These are phyloP conservation scores for Collybia sordida DNA, from an alignment of 768 basidiomycete species.

Conservation along the genomic window DNA sequence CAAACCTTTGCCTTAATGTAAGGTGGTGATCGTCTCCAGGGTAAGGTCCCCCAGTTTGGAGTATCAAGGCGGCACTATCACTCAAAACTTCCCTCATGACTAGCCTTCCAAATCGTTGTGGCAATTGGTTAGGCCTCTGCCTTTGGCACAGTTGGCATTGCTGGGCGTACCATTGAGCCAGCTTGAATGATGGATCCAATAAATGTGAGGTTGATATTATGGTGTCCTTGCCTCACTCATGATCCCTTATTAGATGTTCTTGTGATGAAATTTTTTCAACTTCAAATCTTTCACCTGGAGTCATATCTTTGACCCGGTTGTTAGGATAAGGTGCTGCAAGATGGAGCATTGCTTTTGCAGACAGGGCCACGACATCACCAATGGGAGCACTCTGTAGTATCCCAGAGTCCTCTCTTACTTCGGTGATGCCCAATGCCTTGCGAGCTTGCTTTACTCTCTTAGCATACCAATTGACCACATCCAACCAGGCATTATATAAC, in stretches of 20 bases:
- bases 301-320: background rate
- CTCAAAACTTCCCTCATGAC: background rate
- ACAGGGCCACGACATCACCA: background rate
- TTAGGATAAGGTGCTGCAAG: background rate
- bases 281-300: background rate
- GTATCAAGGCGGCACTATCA: background rate
- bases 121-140: background rate
- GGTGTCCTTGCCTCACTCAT: background rate
- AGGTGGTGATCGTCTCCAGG: background rate
- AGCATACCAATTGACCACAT: constrained; percentile 1
- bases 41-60: background rate
- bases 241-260: background rate
- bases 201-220: background rate
- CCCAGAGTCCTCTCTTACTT: background rate
- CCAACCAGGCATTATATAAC: background rate
- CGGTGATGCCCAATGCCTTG: background rate
- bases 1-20: background rate
- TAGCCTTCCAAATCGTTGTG: background rate
- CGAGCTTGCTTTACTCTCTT: background rate
- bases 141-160: no score
- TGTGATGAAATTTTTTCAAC: background rate
- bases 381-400: background rate
- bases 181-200: background rate
- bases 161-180: background rate
- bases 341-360: background rate